Conservation (phyloP, 352 stramenopile species). For the Phytophthora pluvialis region DNA sequence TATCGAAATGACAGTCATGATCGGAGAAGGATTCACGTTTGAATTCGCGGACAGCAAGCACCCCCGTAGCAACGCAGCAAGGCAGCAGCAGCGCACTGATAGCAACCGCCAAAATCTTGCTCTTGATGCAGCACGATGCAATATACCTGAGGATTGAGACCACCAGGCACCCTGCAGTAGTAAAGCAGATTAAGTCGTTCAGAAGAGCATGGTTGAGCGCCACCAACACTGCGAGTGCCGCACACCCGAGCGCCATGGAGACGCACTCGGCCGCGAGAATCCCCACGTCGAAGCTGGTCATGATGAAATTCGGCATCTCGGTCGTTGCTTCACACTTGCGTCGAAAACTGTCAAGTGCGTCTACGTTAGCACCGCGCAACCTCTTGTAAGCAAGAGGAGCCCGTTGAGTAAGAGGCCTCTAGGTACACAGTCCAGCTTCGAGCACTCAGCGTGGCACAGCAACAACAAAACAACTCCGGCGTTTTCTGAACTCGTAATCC, state of each 20-base stretch:
- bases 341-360: too few relatives aligned
- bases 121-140: background rate
- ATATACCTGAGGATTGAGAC: background rate
- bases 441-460: too few relatives aligned
- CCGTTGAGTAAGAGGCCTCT: too few relatives aligned
- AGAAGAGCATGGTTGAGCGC: background rate
- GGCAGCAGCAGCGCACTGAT: background rate
- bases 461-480: too few relatives aligned
- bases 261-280: background rate
- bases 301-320: slow-evolving; percentile 3
- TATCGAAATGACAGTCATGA: too few relatives aligned
- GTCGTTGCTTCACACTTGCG: background rate
- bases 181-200: background rate
- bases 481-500: too few relatives aligned
- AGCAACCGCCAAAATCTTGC: slow-evolving; percentile 1
- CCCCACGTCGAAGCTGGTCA: background rate
- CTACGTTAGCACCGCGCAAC: too few relatives aligned
- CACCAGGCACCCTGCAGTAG: background rate
- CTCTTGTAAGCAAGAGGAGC: too few relatives aligned
- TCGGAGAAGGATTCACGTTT: too few relatives aligned
- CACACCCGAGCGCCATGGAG: background rate
- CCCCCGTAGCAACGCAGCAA: background rate
- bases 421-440: too few relatives aligned
- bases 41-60: background rate
- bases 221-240: slow-evolving; percentile 3